These are phyloP conservation scores for Leucosporidium creatinivorum DNA, from an alignment of 768 basidiomycete genomes.

Conservation along the genomic window DNA sequence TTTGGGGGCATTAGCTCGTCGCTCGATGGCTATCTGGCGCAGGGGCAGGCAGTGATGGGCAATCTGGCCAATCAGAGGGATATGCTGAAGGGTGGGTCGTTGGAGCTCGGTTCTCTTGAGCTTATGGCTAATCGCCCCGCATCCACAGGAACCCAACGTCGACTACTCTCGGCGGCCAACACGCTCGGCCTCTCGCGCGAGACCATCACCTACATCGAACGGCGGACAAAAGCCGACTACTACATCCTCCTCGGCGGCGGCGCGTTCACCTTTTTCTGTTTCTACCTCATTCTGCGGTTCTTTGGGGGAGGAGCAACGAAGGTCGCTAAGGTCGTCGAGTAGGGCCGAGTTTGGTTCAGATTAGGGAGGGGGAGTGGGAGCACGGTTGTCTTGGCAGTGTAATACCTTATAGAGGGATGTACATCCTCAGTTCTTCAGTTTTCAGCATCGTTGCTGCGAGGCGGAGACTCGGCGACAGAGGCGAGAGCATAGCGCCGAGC, in stretches of 20 bases:
- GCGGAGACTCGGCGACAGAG: too few relatives aligned
- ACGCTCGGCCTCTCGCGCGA: slow-evolving; percentile 86
- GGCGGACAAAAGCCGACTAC: slow-evolving; percentile 88
- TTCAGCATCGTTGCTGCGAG: too few relatives aligned
- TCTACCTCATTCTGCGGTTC: slow-evolving; percentile 87
- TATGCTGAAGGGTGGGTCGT: slow-evolving; percentile 73
- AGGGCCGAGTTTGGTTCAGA: too few relatives aligned
- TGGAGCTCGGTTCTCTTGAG: too few relatives aligned
- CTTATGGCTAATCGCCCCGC: background rate
- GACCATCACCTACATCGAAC: slow-evolving; percentile 96
- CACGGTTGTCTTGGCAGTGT: too few relatives aligned
- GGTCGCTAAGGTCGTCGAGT: background rate
- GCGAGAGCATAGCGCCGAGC: too few relatives aligned
- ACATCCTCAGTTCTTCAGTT: too few relatives aligned
- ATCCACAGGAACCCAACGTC: slow-evolving; percentile 60
- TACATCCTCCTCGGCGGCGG: slow-evolving; percentile 85
- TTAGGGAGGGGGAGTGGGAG: too few relatives aligned
- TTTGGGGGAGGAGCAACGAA: slow-evolving; percentile 48
- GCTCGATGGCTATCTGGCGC: slow-evolving; percentile 83
- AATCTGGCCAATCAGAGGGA: slow-evolving; percentile 87
- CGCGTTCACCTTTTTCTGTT: slow-evolving; percentile 81
- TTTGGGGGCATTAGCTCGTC: slow-evolving; percentile 70
- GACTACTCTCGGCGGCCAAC: slow-evolving; percentile 82
- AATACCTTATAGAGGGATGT: too few relatives aligned
- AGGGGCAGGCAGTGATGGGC: slow-evolving; percentile 83